Conservation (phyloP, 164 flowering plant genomes). For the Platanus orientalis region DNA sequence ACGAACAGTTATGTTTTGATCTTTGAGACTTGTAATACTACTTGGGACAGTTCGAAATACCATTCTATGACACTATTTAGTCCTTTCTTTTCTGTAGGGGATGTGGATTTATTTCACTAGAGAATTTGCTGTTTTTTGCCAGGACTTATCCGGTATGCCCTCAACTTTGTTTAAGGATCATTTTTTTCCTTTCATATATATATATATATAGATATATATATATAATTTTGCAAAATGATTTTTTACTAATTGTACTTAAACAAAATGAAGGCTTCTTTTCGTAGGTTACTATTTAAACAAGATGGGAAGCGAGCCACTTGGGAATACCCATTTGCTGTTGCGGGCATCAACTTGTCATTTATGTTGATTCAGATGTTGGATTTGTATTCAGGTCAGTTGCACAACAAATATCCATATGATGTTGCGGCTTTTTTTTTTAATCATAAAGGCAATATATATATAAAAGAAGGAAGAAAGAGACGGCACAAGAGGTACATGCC, state of each 20-base stretch:
- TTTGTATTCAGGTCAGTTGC: slow-evolving; percentile 54
- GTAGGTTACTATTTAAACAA: slow-evolving; percentile 77
- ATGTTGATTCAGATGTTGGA: slow-evolving; percentile 98
- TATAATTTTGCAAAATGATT: slow-evolving; percentile 8
- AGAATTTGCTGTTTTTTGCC: slow-evolving; percentile 85
- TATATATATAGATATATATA: too few species aligned
- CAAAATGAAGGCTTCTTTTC: slow-evolving; percentile 86
- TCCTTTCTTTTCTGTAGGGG: slow-evolving; percentile 52
- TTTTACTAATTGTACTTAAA: slow-evolving; percentile 44
- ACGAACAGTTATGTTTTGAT: too few species aligned
- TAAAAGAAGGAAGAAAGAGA: too few species aligned
- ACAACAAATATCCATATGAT: not conserved
- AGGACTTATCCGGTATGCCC: slow-evolving; percentile 75
- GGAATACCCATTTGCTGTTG: slow-evolving; percentile 99
- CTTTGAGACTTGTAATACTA: not conserved
- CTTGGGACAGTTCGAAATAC: not conserved
- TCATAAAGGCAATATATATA: too few species aligned
- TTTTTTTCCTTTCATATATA: not conserved
- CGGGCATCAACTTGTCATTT: slow-evolving; percentile 88
- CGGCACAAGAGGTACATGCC: too few species aligned
- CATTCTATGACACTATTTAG: not conserved
- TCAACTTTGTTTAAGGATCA: not conserved
- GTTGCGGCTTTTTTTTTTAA: too few species aligned
- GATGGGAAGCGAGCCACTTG: slow-evolving; percentile 83
- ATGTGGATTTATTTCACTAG: slow-evolving; percentile 87